These are phyloP conservation scores for Hansfordia pulvinata DNA, from an alignment of 2,329 filamentous ascomycete species.

Conservation along the genomic window DNA sequence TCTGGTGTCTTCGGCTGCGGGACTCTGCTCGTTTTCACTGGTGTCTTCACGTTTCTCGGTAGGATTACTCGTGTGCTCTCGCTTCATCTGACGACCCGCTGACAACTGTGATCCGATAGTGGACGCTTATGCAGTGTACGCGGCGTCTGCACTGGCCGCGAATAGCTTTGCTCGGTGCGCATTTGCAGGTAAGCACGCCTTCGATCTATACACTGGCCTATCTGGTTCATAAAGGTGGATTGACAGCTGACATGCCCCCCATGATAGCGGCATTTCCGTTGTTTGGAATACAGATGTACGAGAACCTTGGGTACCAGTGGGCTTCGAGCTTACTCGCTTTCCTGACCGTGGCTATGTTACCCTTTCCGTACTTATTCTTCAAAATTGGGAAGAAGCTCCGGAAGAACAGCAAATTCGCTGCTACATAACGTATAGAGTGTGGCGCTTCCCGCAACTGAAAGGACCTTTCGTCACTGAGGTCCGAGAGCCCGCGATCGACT, in stretches of 20 bases:
- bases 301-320: constrained; percentile 57
- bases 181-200: constrained; percentile 47
- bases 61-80: constrained; percentile 15
- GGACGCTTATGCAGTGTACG: constrained; percentile 64
- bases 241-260: constrained; percentile 5
- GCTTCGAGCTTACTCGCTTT: constrained; percentile 49
- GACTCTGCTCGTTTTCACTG: constrained; percentile 67
- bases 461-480: no score
- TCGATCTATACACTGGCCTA: background rate
- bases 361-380: constrained; percentile 52
- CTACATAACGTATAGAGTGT: no score
- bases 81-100: background rate
- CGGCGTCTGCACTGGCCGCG: constrained; percentile 67
- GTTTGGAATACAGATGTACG: constrained; percentile 63
- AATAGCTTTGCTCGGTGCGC: constrained; percentile 68
- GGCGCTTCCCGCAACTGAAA: no score
- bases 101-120: constrained; percentile 27
- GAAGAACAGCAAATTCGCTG: constrained; percentile 38
- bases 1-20: constrained; percentile 57
- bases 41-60: constrained; percentile 81
- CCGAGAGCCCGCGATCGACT: no score
- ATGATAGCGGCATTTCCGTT: constrained; percentile 56
- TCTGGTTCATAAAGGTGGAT: constrained; percentile 2
- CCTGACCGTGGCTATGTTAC: constrained; percentile 45
- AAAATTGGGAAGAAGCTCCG: constrained; percentile 43